phyloP scores from a whole-genome alignment of 2,329 filamentous ascomycete species.

The Chalaropsis ovoidea region DNA sequence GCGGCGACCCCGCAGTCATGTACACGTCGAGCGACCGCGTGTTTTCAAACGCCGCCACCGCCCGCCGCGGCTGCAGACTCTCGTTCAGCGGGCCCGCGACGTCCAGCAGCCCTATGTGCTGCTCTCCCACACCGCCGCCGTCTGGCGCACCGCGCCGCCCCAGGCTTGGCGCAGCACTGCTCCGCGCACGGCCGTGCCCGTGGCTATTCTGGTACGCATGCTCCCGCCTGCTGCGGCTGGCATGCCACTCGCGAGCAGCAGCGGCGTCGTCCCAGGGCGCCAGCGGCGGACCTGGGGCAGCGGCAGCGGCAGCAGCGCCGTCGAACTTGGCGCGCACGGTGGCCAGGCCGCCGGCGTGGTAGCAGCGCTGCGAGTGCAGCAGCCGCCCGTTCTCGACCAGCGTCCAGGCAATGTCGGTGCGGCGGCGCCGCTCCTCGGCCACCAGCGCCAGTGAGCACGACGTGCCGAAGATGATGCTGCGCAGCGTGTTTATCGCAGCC shows the following conservation, averaged over 20 bases:
- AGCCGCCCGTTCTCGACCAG: slow-evolving; percentile 41
- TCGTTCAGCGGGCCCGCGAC: neutral
- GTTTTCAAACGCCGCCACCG: slow-evolving; percentile 9
- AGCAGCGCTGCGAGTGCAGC: slow-evolving; percentile 25
- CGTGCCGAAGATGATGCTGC: slow-evolving; percentile 46
- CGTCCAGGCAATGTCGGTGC: slow-evolving; percentile 42
- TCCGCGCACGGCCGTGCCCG: neutral
- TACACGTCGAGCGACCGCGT: slow-evolving; percentile 16
- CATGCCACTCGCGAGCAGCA: neutral
- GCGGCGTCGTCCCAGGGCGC: slow-evolving; percentile 11
- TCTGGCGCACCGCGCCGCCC: neutral
- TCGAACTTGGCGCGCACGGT: slow-evolving; percentile 24
- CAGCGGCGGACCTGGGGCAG: neutral
- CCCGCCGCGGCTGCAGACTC: neutral
- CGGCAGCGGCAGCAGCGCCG: neutral
- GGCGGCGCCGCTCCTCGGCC: slow-evolving; percentile 47
- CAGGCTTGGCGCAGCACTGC: no score
- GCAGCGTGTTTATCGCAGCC: slow-evolving; percentile 46
- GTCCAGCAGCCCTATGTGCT: neutral
- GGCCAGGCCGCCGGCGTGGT: slow-evolving; percentile 25
- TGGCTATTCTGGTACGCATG: neutral
- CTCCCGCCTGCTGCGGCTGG: neutral
- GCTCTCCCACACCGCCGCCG: neutral
- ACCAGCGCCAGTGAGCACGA: slow-evolving; percentile 47
- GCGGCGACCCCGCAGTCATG: neutral